Base-by-base conservation (phyloP, 345 rosid species). In the Populus alba region DNA sequence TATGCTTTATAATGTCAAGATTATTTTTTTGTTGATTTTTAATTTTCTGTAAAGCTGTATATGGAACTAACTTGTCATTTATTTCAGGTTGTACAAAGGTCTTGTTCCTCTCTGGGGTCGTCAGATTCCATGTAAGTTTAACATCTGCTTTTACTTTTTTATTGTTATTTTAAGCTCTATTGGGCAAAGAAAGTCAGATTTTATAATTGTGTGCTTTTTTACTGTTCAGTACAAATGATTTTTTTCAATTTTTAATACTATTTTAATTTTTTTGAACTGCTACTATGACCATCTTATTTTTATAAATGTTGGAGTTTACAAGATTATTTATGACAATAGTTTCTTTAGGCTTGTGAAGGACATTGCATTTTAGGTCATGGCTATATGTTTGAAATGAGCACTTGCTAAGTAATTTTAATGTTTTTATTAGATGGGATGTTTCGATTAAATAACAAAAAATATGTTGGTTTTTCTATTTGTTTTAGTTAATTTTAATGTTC, bases 61-160 rank as follows among this genome's bases (percentile, higher is more conserved):
- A 10, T 63, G 6, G 13, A 55, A 72, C 57, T 80, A 43, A 80
- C 76, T 5, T 72, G 62, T 51, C 29, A 18, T 51, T 29, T 63
- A 71, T 83, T 80, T 76, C 90, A 97, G 99, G 79, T 85, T 97
- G 91, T 97, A 97, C 81, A 97, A 94, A 87, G 99, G 98, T 72
- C 68, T 97, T 65, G 98, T 82, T 84, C 99, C 99, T 45, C 96
- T 97, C 8, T 97, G 97, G 98, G 99, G 98, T 65, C 98, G 99
- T 78, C 99, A 97, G 82, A 94, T 94, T 84, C 99, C 99, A 75
- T 97, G 99, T 94, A 87, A 90, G 97, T 86, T 72, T 67, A n/a
- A 35, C 70, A 29, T 8, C 67, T 8, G 6, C 27, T 35, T 35
- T 63, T 20, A 53, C 59, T 53, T 53, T 53, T 53, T 18, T 0